These are phyloP conservation scores for Populus ilicifolia DNA, from an alignment of 345 rosid species.

Conservation along the genomic window DNA sequence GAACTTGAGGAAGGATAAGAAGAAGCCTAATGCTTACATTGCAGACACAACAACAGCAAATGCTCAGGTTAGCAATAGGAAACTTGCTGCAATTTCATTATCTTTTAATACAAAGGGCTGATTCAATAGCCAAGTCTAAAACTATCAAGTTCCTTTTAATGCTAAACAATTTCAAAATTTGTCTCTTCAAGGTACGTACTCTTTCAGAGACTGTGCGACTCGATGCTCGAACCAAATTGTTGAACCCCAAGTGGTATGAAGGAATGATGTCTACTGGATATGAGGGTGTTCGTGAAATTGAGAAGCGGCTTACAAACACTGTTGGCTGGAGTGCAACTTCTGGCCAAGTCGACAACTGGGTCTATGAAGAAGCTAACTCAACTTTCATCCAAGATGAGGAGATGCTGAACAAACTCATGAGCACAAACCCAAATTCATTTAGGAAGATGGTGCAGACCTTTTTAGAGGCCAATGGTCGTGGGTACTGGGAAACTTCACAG, in stretches of 20 bases:
- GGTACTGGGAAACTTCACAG: conserved; percentile 89
- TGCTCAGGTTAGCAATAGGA: conserved; percentile 62
- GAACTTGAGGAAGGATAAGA: conserved; percentile 80
- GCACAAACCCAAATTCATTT: conserved; percentile 83
- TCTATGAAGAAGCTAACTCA: conserved; percentile 88
- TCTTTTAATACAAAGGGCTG: background rate
- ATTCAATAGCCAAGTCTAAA: background rate
- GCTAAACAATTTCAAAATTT: conserved; percentile 16
- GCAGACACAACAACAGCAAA: conserved; percentile 97
- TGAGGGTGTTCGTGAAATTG: conserved; percentile 96
- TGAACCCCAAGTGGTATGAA: conserved; percentile 98
- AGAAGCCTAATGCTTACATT: conserved; percentile 87
- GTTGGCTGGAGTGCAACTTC: conserved; percentile 99
- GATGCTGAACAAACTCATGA: conserved; percentile 85
- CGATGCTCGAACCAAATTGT: conserved; percentile 85
- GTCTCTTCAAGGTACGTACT: conserved; percentile 63
- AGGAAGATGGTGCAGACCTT: conserved; percentile 93
- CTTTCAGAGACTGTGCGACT: conserved; percentile 84
- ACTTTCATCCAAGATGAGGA: conserved; percentile 93
- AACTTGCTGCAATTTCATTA: background rate
- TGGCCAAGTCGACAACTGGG: conserved; percentile 98
- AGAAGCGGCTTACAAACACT: conserved; percentile 88
- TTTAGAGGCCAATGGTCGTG: conserved; percentile 96
- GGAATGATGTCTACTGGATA: conserved; percentile 96
- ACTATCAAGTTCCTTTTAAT: background rate